A percentile compares a stretch with the other conserved stretches of the same genome.
Conservation (phyloP, 1,284 basidiomycete genomes). For the Puccinia coronata region DNA sequence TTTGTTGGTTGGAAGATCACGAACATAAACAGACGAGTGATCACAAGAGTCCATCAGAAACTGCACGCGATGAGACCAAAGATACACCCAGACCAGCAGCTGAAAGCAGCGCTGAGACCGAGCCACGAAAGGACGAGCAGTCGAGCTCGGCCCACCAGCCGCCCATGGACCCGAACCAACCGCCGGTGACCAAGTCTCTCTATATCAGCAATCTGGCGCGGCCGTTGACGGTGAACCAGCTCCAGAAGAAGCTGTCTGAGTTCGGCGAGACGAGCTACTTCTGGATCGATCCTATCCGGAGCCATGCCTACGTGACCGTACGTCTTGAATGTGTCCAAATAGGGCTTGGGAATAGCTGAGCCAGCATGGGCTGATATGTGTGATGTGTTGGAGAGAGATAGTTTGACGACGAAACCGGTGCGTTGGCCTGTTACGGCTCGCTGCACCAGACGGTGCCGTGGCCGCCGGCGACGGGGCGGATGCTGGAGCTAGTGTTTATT, state of each 20-base stretch:
- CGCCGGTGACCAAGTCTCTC: conserved; percentile 17
- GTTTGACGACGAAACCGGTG: conserved; percentile 19
- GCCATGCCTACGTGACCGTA: conserved; percentile 47
- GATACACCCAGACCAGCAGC: not conserved
- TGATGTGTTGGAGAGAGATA: too few relatives aligned
- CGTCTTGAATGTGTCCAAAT: conserved; percentile 8
- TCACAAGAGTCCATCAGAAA: not conserved
- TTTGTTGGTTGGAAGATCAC: not conserved
- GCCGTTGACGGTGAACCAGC: conserved; percentile 28
- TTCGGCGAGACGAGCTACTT: conserved; percentile 27
- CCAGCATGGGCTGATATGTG: too few relatives aligned
- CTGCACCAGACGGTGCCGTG: conserved; percentile 34
- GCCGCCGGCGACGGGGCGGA: conserved; percentile 32
- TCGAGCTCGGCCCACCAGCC: not conserved
- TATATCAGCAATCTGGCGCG: conserved; percentile 39
- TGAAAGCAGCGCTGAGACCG: not conserved
- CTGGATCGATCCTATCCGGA: conserved; percentile 37
- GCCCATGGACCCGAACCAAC: not conserved
- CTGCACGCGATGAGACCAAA: too few relatives aligned
- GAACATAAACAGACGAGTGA: not conserved
- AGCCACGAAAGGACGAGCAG: not conserved
- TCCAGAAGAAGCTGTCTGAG: conserved; percentile 28
- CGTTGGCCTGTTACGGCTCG: not conserved
- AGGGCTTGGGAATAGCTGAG: too few relatives aligned
- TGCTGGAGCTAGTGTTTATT: conserved; percentile 13